These are phyloP conservation scores for Rhizopogon vesiculosus DNA, from an alignment of 768 basidiomycete species.

Conservation along the genomic window DNA sequence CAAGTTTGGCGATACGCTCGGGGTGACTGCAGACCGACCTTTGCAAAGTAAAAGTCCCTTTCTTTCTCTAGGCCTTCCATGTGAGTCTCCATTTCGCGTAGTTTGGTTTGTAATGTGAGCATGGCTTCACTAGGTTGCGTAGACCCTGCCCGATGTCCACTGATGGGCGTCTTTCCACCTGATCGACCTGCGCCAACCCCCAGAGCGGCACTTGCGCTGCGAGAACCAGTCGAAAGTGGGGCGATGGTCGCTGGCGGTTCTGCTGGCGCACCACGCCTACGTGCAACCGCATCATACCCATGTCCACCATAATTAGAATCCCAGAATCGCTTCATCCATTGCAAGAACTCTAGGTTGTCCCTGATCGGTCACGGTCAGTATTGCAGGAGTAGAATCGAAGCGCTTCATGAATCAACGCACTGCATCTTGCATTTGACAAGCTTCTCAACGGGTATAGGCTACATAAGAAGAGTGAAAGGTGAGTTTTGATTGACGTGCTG, in stretches of 20 bases:
- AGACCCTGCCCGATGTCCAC: conserved; percentile 63
- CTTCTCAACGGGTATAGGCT: conserved; percentile 95
- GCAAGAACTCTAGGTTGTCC: conserved; percentile 97
- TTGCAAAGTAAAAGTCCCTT: conserved; percentile 97
- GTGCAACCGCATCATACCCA: conserved; percentile 78
- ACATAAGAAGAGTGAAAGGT: conserved; percentile 8
- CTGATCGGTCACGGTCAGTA: conserved; percentile 32
- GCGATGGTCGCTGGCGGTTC: conserved; percentile 79
- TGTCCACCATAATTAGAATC: conserved; percentile 86
- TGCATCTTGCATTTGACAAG: conserved; percentile 99
- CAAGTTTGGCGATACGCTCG: conserved; percentile 4
- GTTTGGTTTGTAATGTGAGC: conserved; percentile 64
- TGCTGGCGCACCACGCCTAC: conserved; percentile 73
- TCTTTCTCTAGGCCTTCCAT: conserved; percentile 95
- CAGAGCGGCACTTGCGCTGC: conserved; percentile 29
- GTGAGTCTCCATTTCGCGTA: conserved; percentile 76
- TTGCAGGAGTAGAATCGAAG: neutral
- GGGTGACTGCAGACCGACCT: conserved; percentile 46
- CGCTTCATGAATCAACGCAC: conserved; percentile 41
- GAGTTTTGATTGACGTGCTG: conserved; percentile 1
- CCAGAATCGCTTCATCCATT: conserved; percentile 98
- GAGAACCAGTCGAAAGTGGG: conserved; percentile 44
- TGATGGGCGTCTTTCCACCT: conserved; percentile 69
- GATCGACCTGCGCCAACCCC: conserved; percentile 35
- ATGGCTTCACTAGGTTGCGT: conserved; percentile 66